Evolutionary conservation across 495 filamentous ascomycete species (phyloP).

Genomic region (Lepidopterella palustris): DNA sequence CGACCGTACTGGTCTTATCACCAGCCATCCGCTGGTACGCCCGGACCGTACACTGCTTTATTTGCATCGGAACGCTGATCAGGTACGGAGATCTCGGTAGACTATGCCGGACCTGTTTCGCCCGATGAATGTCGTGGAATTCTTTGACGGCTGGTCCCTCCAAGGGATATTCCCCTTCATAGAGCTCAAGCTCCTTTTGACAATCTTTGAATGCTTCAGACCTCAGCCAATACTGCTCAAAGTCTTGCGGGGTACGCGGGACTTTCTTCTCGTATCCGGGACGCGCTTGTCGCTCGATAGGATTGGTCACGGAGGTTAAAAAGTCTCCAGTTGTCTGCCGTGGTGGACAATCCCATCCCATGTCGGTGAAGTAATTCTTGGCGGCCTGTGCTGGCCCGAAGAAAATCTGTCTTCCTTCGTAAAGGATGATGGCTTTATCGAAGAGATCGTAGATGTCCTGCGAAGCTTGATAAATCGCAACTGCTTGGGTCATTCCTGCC

Average conservation of each 20-base stretch:
- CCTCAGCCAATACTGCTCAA: constrained; percentile 41
- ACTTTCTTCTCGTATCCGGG: constrained; percentile 58
- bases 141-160: constrained; percentile 1
- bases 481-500: constrained; percentile 56
- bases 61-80: constrained; percentile 61
- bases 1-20: constrained; percentile 47
- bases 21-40: constrained; percentile 62
- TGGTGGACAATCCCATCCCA: constrained; percentile 68
- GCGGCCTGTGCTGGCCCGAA: constrained; percentile 60
- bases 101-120: background rate
- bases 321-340: constrained; percentile 75
- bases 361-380: constrained; percentile 61
- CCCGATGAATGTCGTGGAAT: background rate
- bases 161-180: constrained; percentile 3
- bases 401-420: constrained; percentile 78
- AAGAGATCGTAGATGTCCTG: constrained; percentile 64
- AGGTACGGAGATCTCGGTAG: constrained; percentile 61
- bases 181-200: background rate
- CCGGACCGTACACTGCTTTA: constrained; percentile 60
- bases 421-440: constrained; percentile 71
- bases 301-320: constrained; percentile 70
- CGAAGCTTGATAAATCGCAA: constrained; percentile 82
- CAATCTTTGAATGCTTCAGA: background rate
- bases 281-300: constrained; percentile 50
- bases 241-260: constrained; percentile 71